A percentile compares a stretch with the other conserved stretches of the same genome.
Conservation (phyloP, 2,329 filamentous ascomycete species). For the Sphaerostilbella broomeana region DNA sequence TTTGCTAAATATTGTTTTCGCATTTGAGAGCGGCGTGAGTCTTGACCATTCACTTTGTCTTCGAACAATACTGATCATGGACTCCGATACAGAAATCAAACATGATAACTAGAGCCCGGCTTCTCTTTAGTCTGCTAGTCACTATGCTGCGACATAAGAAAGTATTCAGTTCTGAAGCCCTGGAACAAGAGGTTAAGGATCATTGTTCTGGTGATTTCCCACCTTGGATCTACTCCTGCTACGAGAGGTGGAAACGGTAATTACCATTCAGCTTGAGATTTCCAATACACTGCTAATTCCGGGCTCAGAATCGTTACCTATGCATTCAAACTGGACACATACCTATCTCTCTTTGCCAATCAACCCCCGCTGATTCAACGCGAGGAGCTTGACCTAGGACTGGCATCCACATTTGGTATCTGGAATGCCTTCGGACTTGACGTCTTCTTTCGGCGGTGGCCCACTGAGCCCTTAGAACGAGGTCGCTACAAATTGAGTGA, state of each 20-base stretch:
- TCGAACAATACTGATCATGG: neutral
- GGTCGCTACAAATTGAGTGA: slow-evolving; percentile 25
- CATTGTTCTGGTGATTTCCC: slow-evolving; percentile 32
- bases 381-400: slow-evolving; percentile 32
- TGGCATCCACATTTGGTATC: slow-evolving; percentile 28
- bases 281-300: slow-evolving; percentile 3
- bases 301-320: slow-evolving; percentile 26
- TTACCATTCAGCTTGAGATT: neutral
- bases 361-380: slow-evolving; percentile 27
- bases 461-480: slow-evolving; percentile 27
- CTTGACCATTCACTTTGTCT: neutral
- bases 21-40: slow-evolving; percentile 30
- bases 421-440: slow-evolving; percentile 34
- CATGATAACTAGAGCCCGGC: slow-evolving; percentile 25
- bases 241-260: slow-evolving; percentile 32
- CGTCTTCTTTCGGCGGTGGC: slow-evolving; percentile 29
- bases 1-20: slow-evolving; percentile 34
- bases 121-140: slow-evolving; percentile 31
- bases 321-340: slow-evolving; percentile 34
- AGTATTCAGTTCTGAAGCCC: slow-evolving; percentile 30
- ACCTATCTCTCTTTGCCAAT: slow-evolving; percentile 27
- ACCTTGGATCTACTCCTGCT: slow-evolving; percentile 27
- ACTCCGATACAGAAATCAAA: slow-evolving; percentile 24
- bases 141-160: slow-evolving; percentile 29
- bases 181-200: slow-evolving; percentile 28